A percentile compares a stretch with the other conserved stretches of the same genome.
Evolutionary conservation across 805 yeast species (phyloP).

Genomic region (Lipomyces yamadae): DNA sequence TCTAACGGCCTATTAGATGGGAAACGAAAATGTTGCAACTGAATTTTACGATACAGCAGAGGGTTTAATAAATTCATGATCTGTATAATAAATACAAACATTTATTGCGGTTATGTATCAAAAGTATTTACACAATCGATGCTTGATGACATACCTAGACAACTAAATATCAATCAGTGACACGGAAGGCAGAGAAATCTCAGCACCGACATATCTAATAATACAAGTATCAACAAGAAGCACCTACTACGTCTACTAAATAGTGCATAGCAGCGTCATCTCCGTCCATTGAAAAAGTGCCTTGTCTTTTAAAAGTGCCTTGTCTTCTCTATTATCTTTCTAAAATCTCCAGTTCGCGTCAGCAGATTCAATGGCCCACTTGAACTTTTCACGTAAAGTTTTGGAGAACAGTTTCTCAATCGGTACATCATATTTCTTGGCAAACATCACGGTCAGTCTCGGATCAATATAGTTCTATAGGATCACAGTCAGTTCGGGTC

Average conservation of each 20-base stretch:
- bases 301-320: too few relatives aligned
- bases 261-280: background rate
- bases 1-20: constrained; percentile 5
- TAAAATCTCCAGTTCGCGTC: constrained; percentile 87
- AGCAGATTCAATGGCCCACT: constrained; percentile 92
- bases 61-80: background rate
- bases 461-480: constrained; percentile 85
- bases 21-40: constrained; percentile 6
- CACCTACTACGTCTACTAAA: background rate
- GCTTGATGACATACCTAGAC: too few relatives aligned
- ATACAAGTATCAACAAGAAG: background rate
- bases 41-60: constrained; percentile 5
- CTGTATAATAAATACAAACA: background rate
- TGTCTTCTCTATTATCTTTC: background rate
- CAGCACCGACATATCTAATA: background rate
- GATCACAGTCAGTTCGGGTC: background rate
- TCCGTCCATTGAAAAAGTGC: too few relatives aligned
- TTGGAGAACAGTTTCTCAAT: constrained; percentile 90
- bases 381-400: constrained; percentile 88
- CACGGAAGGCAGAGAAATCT: background rate
- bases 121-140: background rate
- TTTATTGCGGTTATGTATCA: background rate
- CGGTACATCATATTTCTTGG: constrained; percentile 85
- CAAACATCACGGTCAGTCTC: constrained; percentile 82
- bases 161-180: background rate